Evolutionary conservation across 1,284 basidiomycete genomes (phyloP), one percentile per base, ranked within the genome.

Genomic region (Cystobasidium slooffiae): DNA sequence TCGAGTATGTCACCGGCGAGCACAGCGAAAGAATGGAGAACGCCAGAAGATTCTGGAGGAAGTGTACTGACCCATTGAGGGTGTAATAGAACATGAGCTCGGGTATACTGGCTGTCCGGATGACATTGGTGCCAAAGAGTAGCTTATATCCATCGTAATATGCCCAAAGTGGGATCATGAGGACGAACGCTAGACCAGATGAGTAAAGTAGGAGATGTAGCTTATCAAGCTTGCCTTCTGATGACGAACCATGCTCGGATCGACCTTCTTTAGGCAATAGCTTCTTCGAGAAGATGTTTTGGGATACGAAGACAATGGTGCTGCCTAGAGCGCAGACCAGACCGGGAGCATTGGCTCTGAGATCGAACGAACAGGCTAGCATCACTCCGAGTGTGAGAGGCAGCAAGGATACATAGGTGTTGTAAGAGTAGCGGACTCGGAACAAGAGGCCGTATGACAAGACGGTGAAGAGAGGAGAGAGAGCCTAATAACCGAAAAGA

Each of bases 271-370:
- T 79, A 6, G 94, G 94, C 86, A 99, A 90, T 75, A 99, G 90
- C 85, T 97, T 98, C 84, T 99, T 99, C 87, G 96, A 97, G 83
- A 96, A 97, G 80, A 99, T 98, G 84, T 99, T 99, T 78, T 95
- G 95, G 75, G 92, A 93, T 65, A 99, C 97, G 81, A 99, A 98
- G 78, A 99, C 89, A 75, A 98, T 84, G 31, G 95, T 95, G 16
- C 93, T 96, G 49, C 94, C 94, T 80, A 97, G 93, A 3, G 94
- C 94, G 82, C 92, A 96, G 16, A 95, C 83, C 31, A 97, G 84
- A 20, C 94, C 94, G 59, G 91, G 84, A 6, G 88, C 84, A 82
- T 95, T 96, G 6, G 89, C 88, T 3, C 92, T 91, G 72, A 95
- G 85, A 83, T 97, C 94, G 80, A 93, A 94, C 14, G 94, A 94